phyloP scores from a whole-genome alignment of 352 stramenopile species.

The Pythium sukuiense region DNA sequence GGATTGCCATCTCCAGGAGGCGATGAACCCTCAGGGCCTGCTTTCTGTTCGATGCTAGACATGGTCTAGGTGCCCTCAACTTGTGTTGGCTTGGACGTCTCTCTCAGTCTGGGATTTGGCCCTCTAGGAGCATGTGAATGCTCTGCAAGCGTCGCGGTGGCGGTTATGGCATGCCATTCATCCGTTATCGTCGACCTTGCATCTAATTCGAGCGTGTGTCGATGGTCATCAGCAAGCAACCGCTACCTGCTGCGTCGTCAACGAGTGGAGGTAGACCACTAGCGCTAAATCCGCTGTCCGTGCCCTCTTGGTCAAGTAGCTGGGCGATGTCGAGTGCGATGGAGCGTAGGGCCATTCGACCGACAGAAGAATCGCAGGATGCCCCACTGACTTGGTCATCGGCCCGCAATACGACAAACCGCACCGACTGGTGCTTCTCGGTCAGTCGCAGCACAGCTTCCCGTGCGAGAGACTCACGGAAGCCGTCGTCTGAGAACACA shows the following conservation, averaged over 20 bases:
- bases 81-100: too few relatives aligned
- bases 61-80: neutral
- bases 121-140: neutral
- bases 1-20: neutral
- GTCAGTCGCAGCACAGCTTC: slow-evolving; percentile 31
- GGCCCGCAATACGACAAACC: slow-evolving; percentile 34
- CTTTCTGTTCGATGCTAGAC: neutral
- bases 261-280: slow-evolving; percentile 4
- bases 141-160: neutral
- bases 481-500: slow-evolving; percentile 56
- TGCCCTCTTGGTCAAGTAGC: slow-evolving; percentile 7
- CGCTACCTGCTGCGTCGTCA: slow-evolving; percentile 7
- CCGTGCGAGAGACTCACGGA: slow-evolving; percentile 40
- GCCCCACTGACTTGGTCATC: neutral
- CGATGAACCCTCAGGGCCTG: neutral
- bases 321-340: slow-evolving; percentile 23
- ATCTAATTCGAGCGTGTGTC: neutral
- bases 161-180: neutral
- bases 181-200: neutral
- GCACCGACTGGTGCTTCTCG: slow-evolving; percentile 23
- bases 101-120: too few relatives aligned
- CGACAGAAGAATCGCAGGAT: neutral
- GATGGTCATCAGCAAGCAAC: slow-evolving; percentile 18
- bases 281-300: neutral
- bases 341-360: slow-evolving; percentile 16